Base-by-base conservation (phyloP, 169 alveolate species). In the Plasmodium gallinaceum region DNA sequence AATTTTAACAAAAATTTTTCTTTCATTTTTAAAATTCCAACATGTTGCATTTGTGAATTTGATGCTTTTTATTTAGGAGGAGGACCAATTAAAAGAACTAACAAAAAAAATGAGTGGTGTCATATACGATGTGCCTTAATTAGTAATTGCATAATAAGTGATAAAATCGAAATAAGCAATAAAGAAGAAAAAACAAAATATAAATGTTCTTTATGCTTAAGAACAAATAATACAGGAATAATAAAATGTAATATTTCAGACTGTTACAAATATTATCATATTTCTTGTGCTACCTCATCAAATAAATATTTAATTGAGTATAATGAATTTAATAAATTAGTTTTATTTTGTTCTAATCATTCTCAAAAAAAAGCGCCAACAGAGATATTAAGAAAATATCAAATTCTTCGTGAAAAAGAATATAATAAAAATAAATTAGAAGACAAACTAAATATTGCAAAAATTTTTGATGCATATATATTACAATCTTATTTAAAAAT, bases 221-320 rank as follows among this genome's bases (percentile, higher is more conserved):
- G 88, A 12, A 71, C 88, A 12, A 74, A 46, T 54, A 91, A 92
- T 54, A 92, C 93, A 14, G 93, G 95, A 18, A 85, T 92, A 20
- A 80, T 94, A 37, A 94, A 94, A 80, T 94, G 96, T 69, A 88
- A 92, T 51, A 71, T 91, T 54, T 92, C 95, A 14, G 91, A 78
- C 51, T 94, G 96, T 39, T 90, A 74, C 72, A 94, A 94, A 91
- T 93, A 93, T 46, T 92, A 92, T 37, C 96, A 94, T 68, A 93
- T 94, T 46, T 90, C 96, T 2, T 94, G 96, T 88, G 95, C 95
- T n/a, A 88, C 96, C 0, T 86, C 96, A 2, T 94, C 95, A 18
- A 88, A 92, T 37, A 60, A 66, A 60, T 94, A 95, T 66, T 87
- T 94, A 39, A 91, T 92, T 57, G 88, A 93, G 14, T 88, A 94